A percentile compares a stretch with the other conserved stretches of the same genome.
Conservation (phyloP, 257 asterid species). For the Lycium ferocissimum region DNA sequence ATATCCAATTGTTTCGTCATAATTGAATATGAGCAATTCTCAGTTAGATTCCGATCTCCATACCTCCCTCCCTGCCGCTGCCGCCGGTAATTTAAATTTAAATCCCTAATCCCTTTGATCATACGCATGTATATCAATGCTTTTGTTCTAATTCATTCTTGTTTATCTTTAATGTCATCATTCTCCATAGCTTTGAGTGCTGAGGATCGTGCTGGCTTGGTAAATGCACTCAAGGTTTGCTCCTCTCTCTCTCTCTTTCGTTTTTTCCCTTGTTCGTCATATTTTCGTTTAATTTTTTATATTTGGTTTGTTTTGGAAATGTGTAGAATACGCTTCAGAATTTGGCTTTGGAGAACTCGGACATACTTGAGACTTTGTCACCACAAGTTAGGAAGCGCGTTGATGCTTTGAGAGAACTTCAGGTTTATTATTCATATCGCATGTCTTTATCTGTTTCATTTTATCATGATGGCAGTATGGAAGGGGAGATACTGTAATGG, state of each 20-base stretch:
- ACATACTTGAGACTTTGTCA: constrained; percentile 62
- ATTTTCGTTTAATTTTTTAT: not conserved
- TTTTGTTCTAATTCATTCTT: not conserved
- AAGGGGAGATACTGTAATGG: not conserved
- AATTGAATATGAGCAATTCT: not conserved
- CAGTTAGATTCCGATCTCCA: not conserved
- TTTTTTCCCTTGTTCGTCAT: not conserved
- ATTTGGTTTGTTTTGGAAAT: not conserved
- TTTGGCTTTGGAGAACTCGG: constrained; percentile 66
- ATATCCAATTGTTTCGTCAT: not conserved
- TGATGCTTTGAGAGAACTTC: constrained; percentile 66
- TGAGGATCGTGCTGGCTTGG: constrained; percentile 22
- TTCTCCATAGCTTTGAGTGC: constrained; percentile 14
- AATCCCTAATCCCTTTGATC: not conserved
- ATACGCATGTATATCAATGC: not conserved
- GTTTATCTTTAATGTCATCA: not conserved
- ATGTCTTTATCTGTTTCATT: not conserved
- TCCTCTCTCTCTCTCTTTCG: not conserved
- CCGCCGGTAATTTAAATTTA: not conserved
- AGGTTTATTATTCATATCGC: constrained; percentile 49
- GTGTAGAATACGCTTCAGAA: constrained; percentile 24
- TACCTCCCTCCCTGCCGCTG: constrained; percentile 7
- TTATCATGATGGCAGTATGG: not conserved
- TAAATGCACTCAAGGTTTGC: constrained; percentile 11
- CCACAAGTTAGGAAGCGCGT: constrained; percentile 75